A percentile compares a stretch with the other conserved stretches of the same genome.
Evolutionary conservation across 1,139 yeast genomes (phyloP).

Genomic region (Saccharomyces hybrid): DNA sequence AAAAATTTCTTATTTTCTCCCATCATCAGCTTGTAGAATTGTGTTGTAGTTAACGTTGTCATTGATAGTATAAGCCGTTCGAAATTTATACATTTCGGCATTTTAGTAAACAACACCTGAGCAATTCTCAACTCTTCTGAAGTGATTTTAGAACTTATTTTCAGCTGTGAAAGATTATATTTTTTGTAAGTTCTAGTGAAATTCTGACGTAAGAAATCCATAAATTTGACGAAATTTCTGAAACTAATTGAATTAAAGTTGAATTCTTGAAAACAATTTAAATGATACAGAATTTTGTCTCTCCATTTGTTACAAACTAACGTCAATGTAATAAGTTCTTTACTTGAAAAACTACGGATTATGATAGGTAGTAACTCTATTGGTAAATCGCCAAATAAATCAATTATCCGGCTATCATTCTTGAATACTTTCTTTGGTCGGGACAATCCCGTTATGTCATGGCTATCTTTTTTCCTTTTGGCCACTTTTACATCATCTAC

Average conservation of each 20-base stretch:
- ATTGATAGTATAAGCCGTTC: slow-evolving; percentile 14
- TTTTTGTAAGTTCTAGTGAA: neutral
- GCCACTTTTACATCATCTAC: slow-evolving; percentile 9
- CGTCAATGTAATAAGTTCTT: slow-evolving; percentile 15
- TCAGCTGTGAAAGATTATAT: slow-evolving; percentile 2
- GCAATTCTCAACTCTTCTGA: slow-evolving; percentile 22
- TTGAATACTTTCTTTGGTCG: neutral
- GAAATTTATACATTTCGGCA: slow-evolving; percentile 9
- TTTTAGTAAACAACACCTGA: slow-evolving; percentile 9
- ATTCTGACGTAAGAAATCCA: neutral
- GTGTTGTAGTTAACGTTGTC: slow-evolving; percentile 20
- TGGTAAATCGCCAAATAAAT: slow-evolving; percentile 22
- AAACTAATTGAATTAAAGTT: slow-evolving; percentile 12
- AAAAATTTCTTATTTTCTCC: slow-evolving; percentile 8
- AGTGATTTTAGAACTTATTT: slow-evolving; percentile 16
- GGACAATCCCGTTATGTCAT: neutral
- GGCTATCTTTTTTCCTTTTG: slow-evolving; percentile 5
- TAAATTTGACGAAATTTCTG: slow-evolving; percentile 7
- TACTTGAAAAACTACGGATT: slow-evolving; percentile 15
- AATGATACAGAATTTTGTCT: slow-evolving; percentile 9
- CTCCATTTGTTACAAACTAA: slow-evolving; percentile 22
- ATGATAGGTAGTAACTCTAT: slow-evolving; percentile 20
- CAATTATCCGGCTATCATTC: slow-evolving; percentile 8
- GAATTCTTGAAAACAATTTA: slow-evolving; percentile 12
- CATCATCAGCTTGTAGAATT: slow-evolving; percentile 11